Conservation (phyloP, 2,329 filamentous ascomycete species). For the Anthostomella pinea region DNA sequence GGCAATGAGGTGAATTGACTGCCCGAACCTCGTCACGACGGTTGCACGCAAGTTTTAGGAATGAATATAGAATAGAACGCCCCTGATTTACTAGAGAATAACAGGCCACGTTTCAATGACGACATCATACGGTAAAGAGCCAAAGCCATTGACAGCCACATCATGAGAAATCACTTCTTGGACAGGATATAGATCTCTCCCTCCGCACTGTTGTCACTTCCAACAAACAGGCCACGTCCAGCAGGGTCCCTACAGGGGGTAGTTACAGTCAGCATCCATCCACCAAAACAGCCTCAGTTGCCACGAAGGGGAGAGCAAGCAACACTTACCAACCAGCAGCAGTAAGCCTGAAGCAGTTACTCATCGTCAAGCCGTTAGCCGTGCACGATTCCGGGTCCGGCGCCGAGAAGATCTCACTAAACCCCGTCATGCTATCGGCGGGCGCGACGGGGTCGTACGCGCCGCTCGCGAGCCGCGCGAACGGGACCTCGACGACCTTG, state of each 20-base stretch:
- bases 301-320: neutral
- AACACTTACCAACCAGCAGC: conserved; percentile 28
- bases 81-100: too few relatives aligned
- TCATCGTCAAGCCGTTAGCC: conserved; percentile 34
- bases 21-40: too few relatives aligned
- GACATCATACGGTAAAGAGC: too few relatives aligned
- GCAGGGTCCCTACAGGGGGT: conserved; percentile 28
- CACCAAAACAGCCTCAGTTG: too few relatives aligned
- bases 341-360: conserved; percentile 35
- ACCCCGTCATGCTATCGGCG: conserved; percentile 28
- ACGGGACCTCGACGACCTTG: conserved; percentile 37
- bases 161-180: conserved; percentile 16
- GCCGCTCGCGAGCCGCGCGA: conserved; percentile 23
- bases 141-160: neutral
- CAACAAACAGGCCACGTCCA: conserved; percentile 34
- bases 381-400: conserved; percentile 31
- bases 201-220: conserved; percentile 36
- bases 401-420: conserved; percentile 33
- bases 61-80: too few relatives aligned
- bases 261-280: too few relatives aligned
- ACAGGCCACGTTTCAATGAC: too few relatives aligned
- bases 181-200: conserved; percentile 32
- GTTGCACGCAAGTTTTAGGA: too few relatives aligned
- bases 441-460: conserved; percentile 32
- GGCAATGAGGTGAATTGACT: too few relatives aligned